phyloP scores from a whole-genome alignment of 2,329 filamentous ascomycete genomes.

The Aspergillus jensenii region DNA sequence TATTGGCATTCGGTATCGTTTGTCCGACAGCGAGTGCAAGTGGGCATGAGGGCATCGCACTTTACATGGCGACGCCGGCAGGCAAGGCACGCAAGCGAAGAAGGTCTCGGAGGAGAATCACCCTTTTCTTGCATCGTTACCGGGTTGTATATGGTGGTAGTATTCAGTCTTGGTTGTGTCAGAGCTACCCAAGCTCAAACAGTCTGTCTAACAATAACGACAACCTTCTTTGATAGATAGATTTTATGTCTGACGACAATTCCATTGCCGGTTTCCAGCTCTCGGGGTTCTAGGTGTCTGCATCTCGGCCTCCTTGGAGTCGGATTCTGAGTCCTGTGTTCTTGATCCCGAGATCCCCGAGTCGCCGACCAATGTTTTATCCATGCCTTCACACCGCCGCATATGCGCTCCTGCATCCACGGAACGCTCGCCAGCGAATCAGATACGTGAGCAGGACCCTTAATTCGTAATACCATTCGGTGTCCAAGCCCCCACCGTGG shows the following conservation, averaged over 20 bases:
- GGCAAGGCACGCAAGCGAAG: conserved; percentile 24
- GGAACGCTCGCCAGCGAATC: background rate
- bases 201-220: background rate
- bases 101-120: conserved; percentile 11
- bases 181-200: background rate
- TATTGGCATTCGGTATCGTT: conserved; percentile 48
- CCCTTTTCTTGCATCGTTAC: background rate
- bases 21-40: conserved; percentile 41
- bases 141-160: too few relatives aligned
- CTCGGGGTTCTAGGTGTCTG: background rate
- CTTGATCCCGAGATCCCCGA: conserved; percentile 10
- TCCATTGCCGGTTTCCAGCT: background rate
- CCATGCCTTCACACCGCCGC: background rate
- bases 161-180: background rate
- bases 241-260: background rate
- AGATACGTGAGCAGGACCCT: background rate
- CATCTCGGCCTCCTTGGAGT: background rate
- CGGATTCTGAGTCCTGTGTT: background rate
- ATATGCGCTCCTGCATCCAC: background rate
- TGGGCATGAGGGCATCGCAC: conserved; percentile 46
- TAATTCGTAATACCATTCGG: background rate
- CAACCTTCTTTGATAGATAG: background rate
- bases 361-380: conserved; percentile 8
- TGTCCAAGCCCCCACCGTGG: too few relatives aligned
- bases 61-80: conserved; percentile 42